Conservation (phyloP, 2,329 filamentous ascomycete species). For the Trichothecium roseum region DNA sequence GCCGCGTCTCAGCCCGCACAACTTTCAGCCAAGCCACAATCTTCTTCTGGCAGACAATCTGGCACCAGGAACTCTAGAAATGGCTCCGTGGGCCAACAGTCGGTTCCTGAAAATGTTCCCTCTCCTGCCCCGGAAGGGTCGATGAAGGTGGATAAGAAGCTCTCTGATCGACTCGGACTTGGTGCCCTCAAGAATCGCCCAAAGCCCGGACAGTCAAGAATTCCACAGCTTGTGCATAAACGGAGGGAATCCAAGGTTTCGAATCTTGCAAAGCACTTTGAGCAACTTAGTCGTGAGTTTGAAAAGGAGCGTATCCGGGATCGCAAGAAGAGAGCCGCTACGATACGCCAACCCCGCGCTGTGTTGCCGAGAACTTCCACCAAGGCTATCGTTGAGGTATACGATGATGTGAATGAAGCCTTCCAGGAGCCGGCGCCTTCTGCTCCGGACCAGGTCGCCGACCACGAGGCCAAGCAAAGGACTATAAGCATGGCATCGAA, state of each 20-base stretch:
- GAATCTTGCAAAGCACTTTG: slow-evolving; percentile 88
- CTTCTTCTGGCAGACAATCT: slow-evolving; percentile 30
- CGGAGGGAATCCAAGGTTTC: slow-evolving; percentile 72
- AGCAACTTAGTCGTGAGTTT: slow-evolving; percentile 92
- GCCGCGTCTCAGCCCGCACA: slow-evolving; percentile 41
- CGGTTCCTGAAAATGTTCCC: background rate
- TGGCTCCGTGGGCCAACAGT: slow-evolving; percentile 14
- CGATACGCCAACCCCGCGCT: slow-evolving; percentile 62
- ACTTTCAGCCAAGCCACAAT: slow-evolving; percentile 33
- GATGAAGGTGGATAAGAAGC: slow-evolving; percentile 57
- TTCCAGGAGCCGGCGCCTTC: slow-evolving; percentile 56
- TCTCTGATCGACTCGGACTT: slow-evolving; percentile 63
- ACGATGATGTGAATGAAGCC: slow-evolving; percentile 85
- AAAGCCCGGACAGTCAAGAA: slow-evolving; percentile 59
- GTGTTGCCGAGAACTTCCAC: slow-evolving; percentile 80
- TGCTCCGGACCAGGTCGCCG: slow-evolving; percentile 14
- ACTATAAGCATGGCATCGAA: slow-evolving; percentile 11
- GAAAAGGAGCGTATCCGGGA: slow-evolving; percentile 88
- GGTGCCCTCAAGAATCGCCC: slow-evolving; percentile 50
- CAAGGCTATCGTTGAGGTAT: slow-evolving; percentile 94
- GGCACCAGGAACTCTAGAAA: slow-evolving; percentile 22
- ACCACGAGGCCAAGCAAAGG: slow-evolving; percentile 7
- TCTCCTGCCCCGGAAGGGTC: slow-evolving; percentile 23
- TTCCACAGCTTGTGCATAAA: slow-evolving; percentile 76
- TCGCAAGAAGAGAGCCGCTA: slow-evolving; percentile 68